These are phyloP conservation scores for Neonectria faginata DNA, from an alignment of 2,329 filamentous ascomycete genomes.

Conservation along the genomic window DNA sequence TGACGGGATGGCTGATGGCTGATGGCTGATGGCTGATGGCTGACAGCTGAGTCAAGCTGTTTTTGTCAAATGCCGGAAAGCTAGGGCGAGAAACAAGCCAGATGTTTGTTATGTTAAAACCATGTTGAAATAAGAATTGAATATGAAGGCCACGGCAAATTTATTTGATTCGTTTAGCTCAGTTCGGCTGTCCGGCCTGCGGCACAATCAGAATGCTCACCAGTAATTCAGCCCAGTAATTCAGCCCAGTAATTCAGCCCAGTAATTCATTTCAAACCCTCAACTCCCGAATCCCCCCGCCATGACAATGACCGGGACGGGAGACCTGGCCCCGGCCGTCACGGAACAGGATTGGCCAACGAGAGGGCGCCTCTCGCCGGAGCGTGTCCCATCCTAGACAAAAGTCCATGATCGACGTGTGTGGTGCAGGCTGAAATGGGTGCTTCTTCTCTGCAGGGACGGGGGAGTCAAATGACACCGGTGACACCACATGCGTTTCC, in stretches of 20 bases:
- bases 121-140: conserved; percentile 10
- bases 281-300: conserved; percentile 5
- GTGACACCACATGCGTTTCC: conserved; percentile 16
- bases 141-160: conserved; percentile 1
- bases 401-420: conserved; percentile 18
- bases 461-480: conserved; percentile 36
- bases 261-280: background rate
- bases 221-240: background rate
- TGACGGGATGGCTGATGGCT: background rate
- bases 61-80: background rate
- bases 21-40: background rate
- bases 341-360: conserved; percentile 11
- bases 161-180: background rate
- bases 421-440: background rate
- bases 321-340: background rate
- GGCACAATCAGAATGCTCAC: background rate
- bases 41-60: background rate
- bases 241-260: background rate
- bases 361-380: conserved; percentile 19
- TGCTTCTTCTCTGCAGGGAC: conserved; percentile 33
- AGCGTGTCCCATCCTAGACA: conserved; percentile 22
- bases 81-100: background rate
- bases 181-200: background rate
- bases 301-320: background rate
- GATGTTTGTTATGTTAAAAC: conserved; percentile 16